Base-by-base conservation (phyloP, 306 rosid species). In the Crotalaria pallida region DNA sequence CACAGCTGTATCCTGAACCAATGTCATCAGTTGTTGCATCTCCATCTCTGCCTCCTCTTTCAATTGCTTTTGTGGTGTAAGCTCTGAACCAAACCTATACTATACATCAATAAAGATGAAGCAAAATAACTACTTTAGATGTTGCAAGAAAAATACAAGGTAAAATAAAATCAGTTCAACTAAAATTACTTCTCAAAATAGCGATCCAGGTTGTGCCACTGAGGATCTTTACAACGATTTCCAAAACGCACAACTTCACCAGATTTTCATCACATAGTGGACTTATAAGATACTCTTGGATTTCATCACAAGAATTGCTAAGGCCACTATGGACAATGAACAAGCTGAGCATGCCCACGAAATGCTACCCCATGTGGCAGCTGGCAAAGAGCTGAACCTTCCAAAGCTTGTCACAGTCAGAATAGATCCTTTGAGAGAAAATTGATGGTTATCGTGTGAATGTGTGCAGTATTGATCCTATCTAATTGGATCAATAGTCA, bases 141-240 rank as follows among this genome's bases (percentile, higher is more conserved):
- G 61, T 57, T 64, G 50, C 17, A 62, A 71, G 59, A 43, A 63
- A 36, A 16, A 65, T 7, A 29, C 19, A 50, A 40, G 71, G 41
- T 12, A 51, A 70, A 65, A 41, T 21, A 59, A 75, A 75, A 77
- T 48, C 75, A 75, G 48, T 63, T 56, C 56, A 36, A 62, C 22
- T 19, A 65, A 7, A 40, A 18, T 85, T 91, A 95, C 99, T 91
- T 95, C 58, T 89, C 96, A 79, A 95, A 95, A 79, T 89, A 95
- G 80, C 99, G 92, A 73, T 95, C 82, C 75, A 95, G 79, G 74
- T 95, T 81, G 79, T 95, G 99, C 99, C 99, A 95, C 96, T 72
- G n/a, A n/a, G n/a, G n/a, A n/a, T n/a, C n/a, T n/a, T n/a, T n/a
- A n/a, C n/a, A n/a, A n/a, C n/a, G n/a, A n/a, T n/a, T n/a, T n/a